Conservation (phyloP, 208 protist species). For the Acanthamoeba castellanii region DNA sequence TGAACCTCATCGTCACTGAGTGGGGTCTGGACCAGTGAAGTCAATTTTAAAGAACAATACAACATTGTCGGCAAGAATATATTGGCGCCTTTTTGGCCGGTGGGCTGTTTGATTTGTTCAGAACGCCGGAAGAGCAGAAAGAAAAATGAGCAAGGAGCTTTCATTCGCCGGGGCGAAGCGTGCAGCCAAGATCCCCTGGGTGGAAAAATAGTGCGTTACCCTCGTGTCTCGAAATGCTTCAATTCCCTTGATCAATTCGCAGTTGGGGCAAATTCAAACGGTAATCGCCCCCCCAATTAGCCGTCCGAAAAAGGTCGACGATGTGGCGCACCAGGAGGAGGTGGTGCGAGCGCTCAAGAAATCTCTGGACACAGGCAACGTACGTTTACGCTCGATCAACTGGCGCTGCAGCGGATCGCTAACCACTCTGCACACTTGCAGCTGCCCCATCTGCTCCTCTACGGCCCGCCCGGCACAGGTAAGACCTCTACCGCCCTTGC, state of each 20-base stretch:
- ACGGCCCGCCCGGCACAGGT: slow-evolving; percentile 98
- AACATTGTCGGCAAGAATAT: not conserved
- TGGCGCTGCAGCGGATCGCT: not conserved
- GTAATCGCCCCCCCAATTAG: slow-evolving; percentile 43
- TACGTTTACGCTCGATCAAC: slow-evolving; percentile 58
- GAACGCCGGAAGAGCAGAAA: not conserved
- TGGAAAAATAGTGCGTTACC: slow-evolving; percentile 81
- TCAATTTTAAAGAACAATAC: too few relatives aligned
- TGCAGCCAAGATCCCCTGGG: slow-evolving; percentile 68
- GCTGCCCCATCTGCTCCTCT: slow-evolving; percentile 99
- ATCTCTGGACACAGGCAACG: slow-evolving; percentile 91
- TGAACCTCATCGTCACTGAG: slow-evolving; percentile 53
- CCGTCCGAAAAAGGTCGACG: slow-evolving; percentile 94
- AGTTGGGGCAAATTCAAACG: not conserved
- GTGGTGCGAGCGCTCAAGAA: slow-evolving; percentile 94
- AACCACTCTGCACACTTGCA: slow-evolving; percentile 76
- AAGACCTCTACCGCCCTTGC: slow-evolving; percentile 99
- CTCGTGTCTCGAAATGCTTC: not conserved
- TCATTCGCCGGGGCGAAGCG: slow-evolving; percentile 6
- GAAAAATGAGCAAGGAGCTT: not conserved
- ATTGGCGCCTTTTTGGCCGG: not conserved
- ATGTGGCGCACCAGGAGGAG: slow-evolving; percentile 97
- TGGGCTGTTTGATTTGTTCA: not conserved
- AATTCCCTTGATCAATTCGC: not conserved
- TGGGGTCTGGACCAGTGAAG: slow-evolving; percentile 43